Conservation (phyloP, 768 basidiomycete species). For the Lactarius sp. region DNA sequence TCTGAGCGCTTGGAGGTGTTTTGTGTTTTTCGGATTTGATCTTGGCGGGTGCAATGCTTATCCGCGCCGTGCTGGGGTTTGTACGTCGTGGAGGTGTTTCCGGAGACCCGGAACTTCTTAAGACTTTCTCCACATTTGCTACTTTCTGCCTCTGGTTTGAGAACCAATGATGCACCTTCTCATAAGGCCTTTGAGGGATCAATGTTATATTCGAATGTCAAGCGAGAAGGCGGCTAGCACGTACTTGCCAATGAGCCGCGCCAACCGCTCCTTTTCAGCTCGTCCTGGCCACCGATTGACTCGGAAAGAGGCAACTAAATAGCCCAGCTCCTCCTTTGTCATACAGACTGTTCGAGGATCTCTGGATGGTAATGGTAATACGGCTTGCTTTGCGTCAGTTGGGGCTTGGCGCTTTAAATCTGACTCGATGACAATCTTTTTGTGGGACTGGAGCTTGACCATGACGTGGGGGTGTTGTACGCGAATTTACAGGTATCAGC, state of each 20-base stretch:
- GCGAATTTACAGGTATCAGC: neutral
- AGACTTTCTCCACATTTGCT: constrained; percentile 15
- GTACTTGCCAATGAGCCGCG: constrained; percentile 18
- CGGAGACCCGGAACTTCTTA: neutral
- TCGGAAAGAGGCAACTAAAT: constrained; percentile 12
- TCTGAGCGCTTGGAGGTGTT: neutral
- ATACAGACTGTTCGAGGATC: constrained; percentile 21
- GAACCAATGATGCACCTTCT: constrained; percentile 22
- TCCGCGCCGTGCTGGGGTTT: neutral
- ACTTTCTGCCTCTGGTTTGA: constrained; percentile 22
- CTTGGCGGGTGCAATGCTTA: neutral
- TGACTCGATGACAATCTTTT: constrained; percentile 12
- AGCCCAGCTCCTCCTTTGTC: constrained; percentile 13
- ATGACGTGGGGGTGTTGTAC: constrained; percentile 1
- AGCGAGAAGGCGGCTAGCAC: neutral
- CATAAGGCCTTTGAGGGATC: constrained; percentile 11
- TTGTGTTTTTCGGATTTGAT: neutral
- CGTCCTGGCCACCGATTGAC: constrained; percentile 21
- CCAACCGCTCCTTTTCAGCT: constrained; percentile 20
- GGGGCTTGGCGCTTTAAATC: constrained; percentile 8
- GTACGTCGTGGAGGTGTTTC: neutral
- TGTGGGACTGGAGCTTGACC: constrained; percentile 19
- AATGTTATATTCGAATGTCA: neutral
- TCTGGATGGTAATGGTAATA: constrained; percentile 9
- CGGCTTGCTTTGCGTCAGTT: neutral